Percentiles rank a stretch among this genome's conserved stretches.
These are phyloP conservation scores for Epichloe uncinata DNA, from an alignment of 2,329 filamentous ascomycete genomes.

Conservation along the genomic window DNA sequence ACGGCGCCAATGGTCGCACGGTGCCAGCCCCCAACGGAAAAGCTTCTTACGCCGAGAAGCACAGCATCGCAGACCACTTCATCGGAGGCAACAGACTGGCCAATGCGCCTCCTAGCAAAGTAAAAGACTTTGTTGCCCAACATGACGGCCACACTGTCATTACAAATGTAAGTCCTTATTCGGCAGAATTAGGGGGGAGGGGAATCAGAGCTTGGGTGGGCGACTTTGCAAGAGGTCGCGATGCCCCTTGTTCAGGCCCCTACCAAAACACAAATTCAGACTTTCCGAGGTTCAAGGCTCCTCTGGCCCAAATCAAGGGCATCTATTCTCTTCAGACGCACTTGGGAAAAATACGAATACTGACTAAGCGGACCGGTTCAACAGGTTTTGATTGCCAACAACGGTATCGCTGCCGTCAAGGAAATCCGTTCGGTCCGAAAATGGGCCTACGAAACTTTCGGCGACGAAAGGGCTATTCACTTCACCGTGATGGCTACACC, in stretches of 20 bases:
- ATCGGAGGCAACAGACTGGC: conserved; percentile 86
- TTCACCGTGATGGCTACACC: conserved; percentile 99
- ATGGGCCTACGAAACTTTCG: conserved; percentile 99
- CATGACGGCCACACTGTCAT: conserved; percentile 96
- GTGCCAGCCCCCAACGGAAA: conserved; percentile 44
- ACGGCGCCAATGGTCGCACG: conserved; percentile 32
- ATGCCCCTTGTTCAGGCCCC: not conserved
- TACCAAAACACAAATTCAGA: too few species aligned
- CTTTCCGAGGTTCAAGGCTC: too few species aligned
- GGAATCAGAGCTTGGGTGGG: not conserved
- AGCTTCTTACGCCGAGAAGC: conserved; percentile 62
- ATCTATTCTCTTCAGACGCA: not conserved
- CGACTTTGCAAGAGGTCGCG: not conserved
- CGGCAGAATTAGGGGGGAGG: not conserved
- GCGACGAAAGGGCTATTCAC: conserved; percentile 94
- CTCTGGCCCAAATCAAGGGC: not conserved
- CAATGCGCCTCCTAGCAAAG: conserved; percentile 67
- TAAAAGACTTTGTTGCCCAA: conserved; percentile 89
- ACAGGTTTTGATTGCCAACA: conserved; percentile 96
- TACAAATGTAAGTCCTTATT: conserved; percentile 60
- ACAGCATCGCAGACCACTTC: conserved; percentile 81
- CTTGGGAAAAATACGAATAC: too few species aligned
- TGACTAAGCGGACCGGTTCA: not conserved
- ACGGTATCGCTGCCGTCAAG: conserved; percentile 98
- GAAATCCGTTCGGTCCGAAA: conserved; percentile 98